A percentile compares a stretch with the other conserved stretches of the same genome.
These are phyloP conservation scores for Colletotrichum phormii DNA, from an alignment of 2,329 filamentous ascomycete species.

Conservation along the genomic window DNA sequence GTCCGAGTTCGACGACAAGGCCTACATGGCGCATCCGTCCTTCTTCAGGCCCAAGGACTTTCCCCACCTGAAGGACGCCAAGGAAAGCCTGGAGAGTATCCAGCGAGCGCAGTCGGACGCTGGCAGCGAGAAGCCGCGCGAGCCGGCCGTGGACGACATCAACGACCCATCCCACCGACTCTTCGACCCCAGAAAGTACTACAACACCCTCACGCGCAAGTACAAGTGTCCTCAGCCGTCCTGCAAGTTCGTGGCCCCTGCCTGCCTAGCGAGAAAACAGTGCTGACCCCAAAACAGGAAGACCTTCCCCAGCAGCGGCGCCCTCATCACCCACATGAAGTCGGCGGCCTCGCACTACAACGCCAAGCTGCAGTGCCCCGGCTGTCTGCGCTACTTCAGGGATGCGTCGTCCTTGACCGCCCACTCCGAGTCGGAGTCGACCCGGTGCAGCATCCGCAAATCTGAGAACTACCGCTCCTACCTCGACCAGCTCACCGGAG, in stretches of 20 bases:
- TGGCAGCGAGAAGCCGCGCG: constrained; percentile 38
- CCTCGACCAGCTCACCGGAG: constrained; percentile 53
- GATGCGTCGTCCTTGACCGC: constrained; percentile 56
- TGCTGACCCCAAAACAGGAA: constrained; percentile 49
- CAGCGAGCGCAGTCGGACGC: constrained; percentile 38
- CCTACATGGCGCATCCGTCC: constrained; percentile 23
- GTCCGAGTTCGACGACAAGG: constrained; percentile 21
- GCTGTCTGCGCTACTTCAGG: constrained; percentile 56
- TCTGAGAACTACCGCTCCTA: constrained; percentile 52
- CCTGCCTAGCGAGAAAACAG: no score
- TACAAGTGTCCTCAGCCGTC: constrained; percentile 65
- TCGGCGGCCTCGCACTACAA: constrained; percentile 53
- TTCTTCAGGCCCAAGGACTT: constrained; percentile 34
- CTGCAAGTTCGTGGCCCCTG: constrained; percentile 59
- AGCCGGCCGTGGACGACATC: constrained; percentile 39
- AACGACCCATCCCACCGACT: constrained; percentile 59
- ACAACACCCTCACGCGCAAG: constrained; percentile 50
- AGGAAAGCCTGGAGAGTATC: constrained; percentile 40
- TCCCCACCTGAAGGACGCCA: constrained; percentile 30
- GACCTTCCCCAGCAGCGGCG: constrained; percentile 48
- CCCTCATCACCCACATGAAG: constrained; percentile 56
- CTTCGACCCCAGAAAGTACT: constrained; percentile 63
- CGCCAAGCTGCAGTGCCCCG: constrained; percentile 54
- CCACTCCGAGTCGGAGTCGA: constrained; percentile 60
- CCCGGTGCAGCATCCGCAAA: constrained; percentile 56